These are phyloP conservation scores for Bretziella fagacearum DNA, from an alignment of 2,329 filamentous ascomycete species.

Conservation along the genomic window DNA sequence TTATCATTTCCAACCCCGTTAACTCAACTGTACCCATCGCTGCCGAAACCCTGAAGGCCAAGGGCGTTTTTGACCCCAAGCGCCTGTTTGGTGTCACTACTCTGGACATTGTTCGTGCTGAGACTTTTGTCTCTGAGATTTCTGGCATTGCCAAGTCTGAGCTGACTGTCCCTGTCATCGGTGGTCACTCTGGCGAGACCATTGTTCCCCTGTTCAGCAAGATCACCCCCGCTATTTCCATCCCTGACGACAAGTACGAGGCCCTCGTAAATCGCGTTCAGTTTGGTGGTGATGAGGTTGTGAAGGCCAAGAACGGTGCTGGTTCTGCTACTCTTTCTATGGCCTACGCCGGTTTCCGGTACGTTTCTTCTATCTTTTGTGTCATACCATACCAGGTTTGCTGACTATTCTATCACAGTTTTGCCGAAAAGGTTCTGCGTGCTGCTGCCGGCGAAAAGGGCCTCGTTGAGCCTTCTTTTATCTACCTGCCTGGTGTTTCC, in stretches of 20 bases:
- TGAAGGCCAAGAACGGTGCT: slow-evolving; percentile 83
- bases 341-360: slow-evolving; percentile 92
- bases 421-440: slow-evolving; percentile 86
- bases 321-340: slow-evolving; percentile 86
- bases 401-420: slow-evolving; percentile 28
- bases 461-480: slow-evolving; percentile 84
- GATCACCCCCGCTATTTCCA: slow-evolving; percentile 59
- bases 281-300: slow-evolving; percentile 94
- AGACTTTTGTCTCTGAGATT: slow-evolving; percentile 86
- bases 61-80: slow-evolving; percentile 85
- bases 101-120: slow-evolving; percentile 91
- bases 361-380: slow-evolving; percentile 19
- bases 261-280: slow-evolving; percentile 87
- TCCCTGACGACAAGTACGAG: slow-evolving; percentile 80
- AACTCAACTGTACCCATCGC: slow-evolving; percentile 98
- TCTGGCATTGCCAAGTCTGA: slow-evolving; percentile 66
- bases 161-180: slow-evolving; percentile 77
- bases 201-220: slow-evolving; percentile 97
- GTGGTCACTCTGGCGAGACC: slow-evolving; percentile 94
- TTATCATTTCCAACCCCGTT: slow-evolving; percentile 98
- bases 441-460: slow-evolving; percentile 79
- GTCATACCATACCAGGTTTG: slow-evolving; percentile 20
- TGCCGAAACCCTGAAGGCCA: slow-evolving; percentile 87
- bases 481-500: slow-evolving; percentile 80
- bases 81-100: slow-evolving; percentile 97